phyloP scores from a whole-genome alignment of 148 eudicot genomes.

The Mesembryanthemum crystallinum region DNA sequence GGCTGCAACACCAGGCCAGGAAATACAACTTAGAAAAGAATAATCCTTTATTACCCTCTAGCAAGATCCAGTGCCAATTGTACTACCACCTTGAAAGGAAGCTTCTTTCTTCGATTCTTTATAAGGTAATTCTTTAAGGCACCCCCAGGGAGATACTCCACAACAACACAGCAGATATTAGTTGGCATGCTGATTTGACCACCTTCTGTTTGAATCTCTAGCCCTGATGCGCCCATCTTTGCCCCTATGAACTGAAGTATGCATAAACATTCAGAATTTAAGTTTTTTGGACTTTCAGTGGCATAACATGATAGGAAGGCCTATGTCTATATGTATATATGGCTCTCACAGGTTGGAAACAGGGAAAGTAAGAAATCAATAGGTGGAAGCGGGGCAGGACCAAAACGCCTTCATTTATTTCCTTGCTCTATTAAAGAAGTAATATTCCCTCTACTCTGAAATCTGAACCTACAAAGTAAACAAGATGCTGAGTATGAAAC shows the following conservation, averaged over 20 bases:
- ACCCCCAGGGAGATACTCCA: conserved; percentile 82
- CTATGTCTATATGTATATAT: no score
- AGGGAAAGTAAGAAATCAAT: background rate
- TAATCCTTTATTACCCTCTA: conserved; percentile 56
- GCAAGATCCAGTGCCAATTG: conserved; percentile 89
- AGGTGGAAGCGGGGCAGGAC: background rate
- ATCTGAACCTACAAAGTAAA: background rate
- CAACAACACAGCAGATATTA: conserved; percentile 78
- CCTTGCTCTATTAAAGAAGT: background rate
- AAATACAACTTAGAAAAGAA: background rate
- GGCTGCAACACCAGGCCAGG: background rate
- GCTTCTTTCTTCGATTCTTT: conserved; percentile 69
- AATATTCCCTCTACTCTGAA: background rate
- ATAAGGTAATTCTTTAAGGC: conserved; percentile 72
- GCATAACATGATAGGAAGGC: background rate
- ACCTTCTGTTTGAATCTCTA: conserved; percentile 67
- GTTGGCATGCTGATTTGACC: conserved; percentile 83
- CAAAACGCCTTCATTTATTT: background rate
- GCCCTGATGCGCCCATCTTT: conserved; percentile 75
- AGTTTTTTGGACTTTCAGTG: conserved; percentile 4
- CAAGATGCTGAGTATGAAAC: background rate
- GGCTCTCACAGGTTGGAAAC: no score
- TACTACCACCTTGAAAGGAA: conserved; percentile 74
- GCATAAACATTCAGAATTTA: conserved; percentile 5
- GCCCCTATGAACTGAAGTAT: conserved; percentile 78